Base-by-base conservation (phyloP, 371 early-diverging fungal genomes). In the Chytridiales sp. region DNA sequence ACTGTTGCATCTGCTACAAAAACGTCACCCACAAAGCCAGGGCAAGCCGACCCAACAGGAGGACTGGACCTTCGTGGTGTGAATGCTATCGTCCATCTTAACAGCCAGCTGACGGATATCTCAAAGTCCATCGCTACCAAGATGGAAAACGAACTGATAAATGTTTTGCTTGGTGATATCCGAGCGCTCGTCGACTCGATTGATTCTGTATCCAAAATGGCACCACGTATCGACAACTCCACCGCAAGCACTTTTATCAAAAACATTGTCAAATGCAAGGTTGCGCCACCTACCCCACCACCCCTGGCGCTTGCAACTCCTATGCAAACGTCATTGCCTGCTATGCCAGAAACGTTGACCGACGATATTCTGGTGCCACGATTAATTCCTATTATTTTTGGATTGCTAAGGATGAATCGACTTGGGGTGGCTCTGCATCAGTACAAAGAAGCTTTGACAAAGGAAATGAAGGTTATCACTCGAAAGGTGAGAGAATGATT, bases 401-500 rank as follows among this genome's bases (percentile, higher is more conserved):
- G 94, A 0, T 63, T 96, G 34, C 65, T 92, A 31, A 72, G 89
- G 5, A 86, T 91, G 9, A 85, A 88, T 29, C 75, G 83, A 48
- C 69, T 92, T 2, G 74, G 69, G 11, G 49, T 67, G 2, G 86
- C 91, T 3, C 61, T 96, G 30, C 87, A 87, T 59, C 64, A 70
- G 0, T 93, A 88, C 62, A 78, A 86, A 19, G 92, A 92, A 4
- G 66, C 77, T 26, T 66, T 94, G 6, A 65, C 87, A 63, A 70
- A 82, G 3, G 91, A 92, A 58, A 74, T 93, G 26, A 91, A 89
- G 32, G 78, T 76, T 6, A 70, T 89, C 35, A 80, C 91, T 26
- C 87, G 91, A 50, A 82, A 87, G 72, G 81, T 90, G 67, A 49
- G 76, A 0, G 19, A 30, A 1, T n/a, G n/a, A n/a, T n/a, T n/a